Conservation (phyloP, 2,329 filamentous ascomycete genomes). For the Pyricularia sp. region DNA sequence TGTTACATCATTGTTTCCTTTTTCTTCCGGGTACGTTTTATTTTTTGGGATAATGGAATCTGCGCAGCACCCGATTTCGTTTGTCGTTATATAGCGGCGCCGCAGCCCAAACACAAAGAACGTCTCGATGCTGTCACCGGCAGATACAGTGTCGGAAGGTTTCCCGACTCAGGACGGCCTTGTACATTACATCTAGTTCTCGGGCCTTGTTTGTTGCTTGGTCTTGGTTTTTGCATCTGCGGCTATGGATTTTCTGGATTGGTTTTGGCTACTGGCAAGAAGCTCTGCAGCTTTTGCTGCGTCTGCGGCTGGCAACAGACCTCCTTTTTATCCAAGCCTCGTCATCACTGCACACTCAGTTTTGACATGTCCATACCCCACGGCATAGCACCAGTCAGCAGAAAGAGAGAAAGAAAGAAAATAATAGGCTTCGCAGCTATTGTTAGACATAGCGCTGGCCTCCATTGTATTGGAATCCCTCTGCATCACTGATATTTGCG, state of each 20-base stretch:
- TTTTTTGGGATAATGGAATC: slow-evolving; percentile 2
- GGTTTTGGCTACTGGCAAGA: background rate
- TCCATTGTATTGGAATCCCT: slow-evolving; percentile 1
- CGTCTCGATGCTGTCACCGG: slow-evolving; percentile 4
- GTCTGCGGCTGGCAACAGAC: background rate
- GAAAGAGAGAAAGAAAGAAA: background rate
- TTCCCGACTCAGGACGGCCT: background rate
- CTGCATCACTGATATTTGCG: background rate
- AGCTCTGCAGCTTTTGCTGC: background rate
- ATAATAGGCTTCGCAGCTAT: slow-evolving; percentile 3
- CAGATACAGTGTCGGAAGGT: slow-evolving; percentile 5
- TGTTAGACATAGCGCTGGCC: slow-evolving; percentile 1
- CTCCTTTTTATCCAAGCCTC: background rate
- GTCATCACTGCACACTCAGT: background rate
- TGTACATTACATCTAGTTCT: slow-evolving; percentile 7
- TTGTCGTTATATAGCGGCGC: slow-evolving; percentile 6
- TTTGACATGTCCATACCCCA: background rate
- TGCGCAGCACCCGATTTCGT: slow-evolving; percentile 4
- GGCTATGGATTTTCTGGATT: background rate
- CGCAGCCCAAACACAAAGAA: slow-evolving; percentile 3
- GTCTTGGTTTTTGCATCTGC: slow-evolving; percentile 2
- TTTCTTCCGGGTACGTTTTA: slow-evolving; percentile 1
- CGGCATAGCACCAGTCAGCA: background rate
- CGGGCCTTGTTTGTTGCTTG: slow-evolving; percentile 2
- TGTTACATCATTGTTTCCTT: slow-evolving; percentile 13